These are phyloP conservation scores for Microdochium bolleyi DNA, from an alignment of 2,329 filamentous ascomycete species.

Conservation along the genomic window DNA sequence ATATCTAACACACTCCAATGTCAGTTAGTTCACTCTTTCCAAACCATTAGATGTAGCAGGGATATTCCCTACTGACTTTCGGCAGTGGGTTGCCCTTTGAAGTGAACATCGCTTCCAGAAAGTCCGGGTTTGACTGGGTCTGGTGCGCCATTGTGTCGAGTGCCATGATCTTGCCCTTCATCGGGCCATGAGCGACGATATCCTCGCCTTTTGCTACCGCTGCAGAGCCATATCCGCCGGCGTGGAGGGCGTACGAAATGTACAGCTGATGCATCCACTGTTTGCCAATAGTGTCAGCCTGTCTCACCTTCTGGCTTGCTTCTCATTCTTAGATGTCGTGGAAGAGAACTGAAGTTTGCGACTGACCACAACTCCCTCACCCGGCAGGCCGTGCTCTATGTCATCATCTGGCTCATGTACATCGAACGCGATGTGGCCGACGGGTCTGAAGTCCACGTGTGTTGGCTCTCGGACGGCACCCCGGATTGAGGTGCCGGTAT, in stretches of 20 bases:
- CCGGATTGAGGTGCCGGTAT: constrained; percentile 22
- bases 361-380: constrained; percentile 14
- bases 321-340: too few relatives aligned
- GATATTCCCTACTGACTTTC: constrained; percentile 10
- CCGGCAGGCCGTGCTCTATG: constrained; percentile 18
- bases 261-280: constrained; percentile 31
- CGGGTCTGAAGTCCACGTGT: constrained; percentile 21
- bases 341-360: too few relatives aligned
- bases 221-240: constrained; percentile 23
- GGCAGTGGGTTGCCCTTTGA: constrained; percentile 16
- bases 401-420: constrained; percentile 19
- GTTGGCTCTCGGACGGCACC: constrained; percentile 19
- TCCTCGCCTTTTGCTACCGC: constrained; percentile 26
- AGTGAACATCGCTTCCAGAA: constrained; percentile 15
- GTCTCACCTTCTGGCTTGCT: too few relatives aligned
- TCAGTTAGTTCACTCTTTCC: constrained; percentile 17
- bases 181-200: constrained; percentile 19
- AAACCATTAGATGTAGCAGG: constrained; percentile 17
- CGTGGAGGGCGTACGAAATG: constrained; percentile 28
- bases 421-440: constrained; percentile 31
- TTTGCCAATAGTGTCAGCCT: too few relatives aligned
- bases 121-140: constrained; percentile 16
- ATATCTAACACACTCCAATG: constrained; percentile 7
- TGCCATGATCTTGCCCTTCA: constrained; percentile 22
- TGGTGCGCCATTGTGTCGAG: constrained; percentile 25